These are phyloP conservation scores for Paecilomyces sp. DNA, from an alignment of 2,329 filamentous ascomycete species.

Conservation along the genomic window DNA sequence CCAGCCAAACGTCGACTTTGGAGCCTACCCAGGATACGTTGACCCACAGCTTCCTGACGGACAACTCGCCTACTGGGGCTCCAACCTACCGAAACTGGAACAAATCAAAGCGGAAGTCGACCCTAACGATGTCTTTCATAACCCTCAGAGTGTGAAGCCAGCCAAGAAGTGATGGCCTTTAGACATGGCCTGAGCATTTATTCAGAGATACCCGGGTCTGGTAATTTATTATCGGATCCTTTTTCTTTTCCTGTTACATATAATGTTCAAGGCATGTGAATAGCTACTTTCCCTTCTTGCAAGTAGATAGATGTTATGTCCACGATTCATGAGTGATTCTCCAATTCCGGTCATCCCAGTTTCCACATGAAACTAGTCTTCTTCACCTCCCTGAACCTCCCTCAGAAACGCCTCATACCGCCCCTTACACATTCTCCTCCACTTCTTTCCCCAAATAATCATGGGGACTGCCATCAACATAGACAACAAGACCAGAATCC, in stretches of 20 bases:
- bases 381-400: background rate
- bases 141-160: constrained; percentile 45
- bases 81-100: constrained; percentile 43
- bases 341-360: no score
- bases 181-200: no score
- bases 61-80: constrained; percentile 50
- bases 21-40: constrained; percentile 58
- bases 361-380: background rate
- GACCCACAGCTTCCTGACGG: constrained; percentile 43
- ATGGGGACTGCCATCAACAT: constrained; percentile 15
- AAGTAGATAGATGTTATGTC: no score
- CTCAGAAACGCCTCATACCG: background rate
- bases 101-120: constrained; percentile 48
- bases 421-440: constrained; percentile 14
- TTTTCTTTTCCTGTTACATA: no score
- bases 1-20: constrained; percentile 31
- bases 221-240: background rate
- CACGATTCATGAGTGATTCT: background rate
- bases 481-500: constrained; percentile 21
- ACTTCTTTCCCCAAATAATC: constrained; percentile 26
- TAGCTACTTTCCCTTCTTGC: no score
- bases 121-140: constrained; percentile 49
- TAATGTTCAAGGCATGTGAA: no score
- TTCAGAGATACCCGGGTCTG: background rate
- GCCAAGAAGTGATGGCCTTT: background rate